Percentiles rank a stretch among this genome's conserved stretches.
phyloP scores from a whole-genome alignment of 2,329 filamentous ascomycete species.

The Colletotrichum salicis region DNA sequence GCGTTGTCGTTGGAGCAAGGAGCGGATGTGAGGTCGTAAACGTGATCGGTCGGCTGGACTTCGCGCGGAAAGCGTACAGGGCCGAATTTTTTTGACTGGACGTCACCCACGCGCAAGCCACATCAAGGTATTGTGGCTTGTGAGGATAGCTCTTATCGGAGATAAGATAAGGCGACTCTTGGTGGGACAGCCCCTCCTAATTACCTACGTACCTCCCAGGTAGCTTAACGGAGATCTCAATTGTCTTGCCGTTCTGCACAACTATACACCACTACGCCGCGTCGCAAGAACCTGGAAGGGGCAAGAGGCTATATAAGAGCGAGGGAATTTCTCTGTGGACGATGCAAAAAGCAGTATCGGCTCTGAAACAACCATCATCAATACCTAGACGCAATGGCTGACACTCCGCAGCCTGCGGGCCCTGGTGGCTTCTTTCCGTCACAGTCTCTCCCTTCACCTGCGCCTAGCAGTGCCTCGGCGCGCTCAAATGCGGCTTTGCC shows the following conservation, averaged over 20 bases:
- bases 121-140: background rate
- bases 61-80: background rate
- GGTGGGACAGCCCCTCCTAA: too few species aligned
- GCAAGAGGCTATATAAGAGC: background rate
- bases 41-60: background rate
- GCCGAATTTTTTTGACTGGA: conserved; percentile 30
- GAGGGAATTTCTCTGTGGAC: background rate
- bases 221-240: background rate
- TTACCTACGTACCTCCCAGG: too few species aligned
- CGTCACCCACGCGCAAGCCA: conserved; percentile 9
- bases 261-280: background rate
- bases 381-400: conserved; percentile 40
- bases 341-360: conserved; percentile 30
- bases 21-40: conserved; percentile 6
- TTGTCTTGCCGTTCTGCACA: background rate
- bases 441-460: conserved; percentile 62
- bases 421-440: conserved; percentile 64
- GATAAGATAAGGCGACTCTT: too few species aligned
- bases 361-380: background rate
- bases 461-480: conserved; percentile 61
- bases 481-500: conserved; percentile 56
- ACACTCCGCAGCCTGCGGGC: conserved; percentile 34
- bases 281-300: background rate
- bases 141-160: background rate
- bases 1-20: background rate